Base-by-base conservation (phyloP, 129 eudicot genomes). In the Tanacetum coccineum region DNA sequence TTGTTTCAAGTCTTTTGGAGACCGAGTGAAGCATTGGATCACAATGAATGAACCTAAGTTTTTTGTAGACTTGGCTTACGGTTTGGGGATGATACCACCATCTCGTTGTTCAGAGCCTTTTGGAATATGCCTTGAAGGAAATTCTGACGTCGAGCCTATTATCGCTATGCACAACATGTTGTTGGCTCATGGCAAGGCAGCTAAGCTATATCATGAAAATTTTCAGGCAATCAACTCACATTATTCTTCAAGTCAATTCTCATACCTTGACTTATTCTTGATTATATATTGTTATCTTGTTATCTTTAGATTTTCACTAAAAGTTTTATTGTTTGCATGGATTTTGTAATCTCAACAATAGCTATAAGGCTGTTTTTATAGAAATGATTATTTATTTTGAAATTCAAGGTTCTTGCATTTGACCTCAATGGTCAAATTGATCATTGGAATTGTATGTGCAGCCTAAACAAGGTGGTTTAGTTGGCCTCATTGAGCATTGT, bases 31-130 rank as follows among this genome's bases (percentile, higher is more conserved):
- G 84, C 62, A 86, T 48, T 88, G 95, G 96, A 55, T 67, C 11
- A 82, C 93, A 0, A 84, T 94, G 59, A 94, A 89, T 3, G 99
- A 94, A 49, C 97, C 99, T 52, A 94, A 89, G 56, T 11, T 86
- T 17, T 66, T 59, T 15, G 30, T 76, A 17, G 76, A 71, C 26
- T 49, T 68, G 63, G 95, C 76, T 9, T 94, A 82, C 10, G 62
- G 25, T 46, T 25, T 0, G 21, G 96, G 93, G 11, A 1, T 0
- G 0, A 77, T 42, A 65, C 99, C 95, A 45, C 96, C 99, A 3
- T 78, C 71, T 61, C 95, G 58, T 64, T 91, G 97, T 65, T 91
- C 96, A 13, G 77, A 64, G 62, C 96, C 97, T 54, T 88, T 86
- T 42, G 96, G 87, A 11, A 68, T 79, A 13, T 93, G 96, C 64